Evolutionary conservation across 768 basidiomycete species (phyloP).

Genomic region (Mycena alexandri): DNA sequence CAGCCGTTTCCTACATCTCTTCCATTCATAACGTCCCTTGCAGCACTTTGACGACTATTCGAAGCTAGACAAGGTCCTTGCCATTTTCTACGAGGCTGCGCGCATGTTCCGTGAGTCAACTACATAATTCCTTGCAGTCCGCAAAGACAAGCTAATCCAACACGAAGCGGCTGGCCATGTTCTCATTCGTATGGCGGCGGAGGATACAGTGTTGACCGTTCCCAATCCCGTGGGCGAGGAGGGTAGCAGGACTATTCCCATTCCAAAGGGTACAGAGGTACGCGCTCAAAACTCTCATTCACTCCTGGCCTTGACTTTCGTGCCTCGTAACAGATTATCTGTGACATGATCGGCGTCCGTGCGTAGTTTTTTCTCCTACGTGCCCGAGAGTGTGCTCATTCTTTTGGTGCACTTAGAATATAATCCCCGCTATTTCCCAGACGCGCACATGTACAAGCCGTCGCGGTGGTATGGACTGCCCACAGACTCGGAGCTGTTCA

Average conservation of each 20-base stretch:
- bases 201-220: slow-evolving; percentile 45
- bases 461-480: slow-evolving; percentile 62
- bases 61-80: slow-evolving; percentile 43
- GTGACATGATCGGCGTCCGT: slow-evolving; percentile 47
- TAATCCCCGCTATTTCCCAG: slow-evolving; percentile 62
- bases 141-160: not conserved
- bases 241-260: slow-evolving; percentile 37
- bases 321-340: slow-evolving; percentile 28
- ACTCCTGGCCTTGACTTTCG: not conserved
- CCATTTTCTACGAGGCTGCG: slow-evolving; percentile 48
- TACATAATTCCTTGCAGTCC: no score
- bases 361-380: slow-evolving; percentile 18
- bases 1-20: not conserved
- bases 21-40: not conserved
- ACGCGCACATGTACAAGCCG: slow-evolving; percentile 61
- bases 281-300: not conserved
- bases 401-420: slow-evolving; percentile 50
- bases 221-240: slow-evolving; percentile 45
- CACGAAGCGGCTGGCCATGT: slow-evolving; percentile 39
- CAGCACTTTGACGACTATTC: slow-evolving; percentile 39
- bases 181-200: slow-evolving; percentile 44
- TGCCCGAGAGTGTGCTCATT: no score
- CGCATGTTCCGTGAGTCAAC: slow-evolving; percentile 45
- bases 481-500: slow-evolving; percentile 57
- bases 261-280: slow-evolving; percentile 41